Percentiles rank a stretch among this genome's conserved stretches.
Evolutionary conservation across 306 rosid genomes (phyloP).

Genomic region (Rosa chinensis): DNA sequence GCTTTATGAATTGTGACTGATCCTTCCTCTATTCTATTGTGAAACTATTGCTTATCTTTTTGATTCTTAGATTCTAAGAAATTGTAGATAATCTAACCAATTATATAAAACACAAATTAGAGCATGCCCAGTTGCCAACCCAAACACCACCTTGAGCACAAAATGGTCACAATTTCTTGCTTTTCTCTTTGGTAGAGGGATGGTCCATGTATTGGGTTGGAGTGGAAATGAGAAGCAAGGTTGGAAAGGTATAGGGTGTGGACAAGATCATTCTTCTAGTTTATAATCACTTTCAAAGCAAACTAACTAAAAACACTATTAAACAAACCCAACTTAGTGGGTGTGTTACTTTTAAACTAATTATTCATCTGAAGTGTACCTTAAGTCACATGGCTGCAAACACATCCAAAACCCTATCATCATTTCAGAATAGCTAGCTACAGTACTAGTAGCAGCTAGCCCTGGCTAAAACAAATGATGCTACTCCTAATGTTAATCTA

Average conservation of each 20-base stretch:
- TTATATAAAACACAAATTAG: conserved; percentile 19
- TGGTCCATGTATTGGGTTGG: conserved; percentile 59
- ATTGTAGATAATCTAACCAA: conserved; percentile 23
- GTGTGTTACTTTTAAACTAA: conserved; percentile 66
- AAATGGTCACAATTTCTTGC: not conserved
- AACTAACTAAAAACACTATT: conserved; percentile 41
- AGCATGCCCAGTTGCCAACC: conserved; percentile 45
- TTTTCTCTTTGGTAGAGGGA: conserved; percentile 22
- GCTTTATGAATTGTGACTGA: not conserved
- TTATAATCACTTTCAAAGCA: conserved; percentile 67
- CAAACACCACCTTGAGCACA: conserved; percentile 12
- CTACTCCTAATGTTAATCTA: not conserved
- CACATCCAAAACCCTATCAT: conserved; percentile 38
- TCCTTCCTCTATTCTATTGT: not conserved
- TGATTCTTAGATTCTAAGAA: conserved; percentile 59
- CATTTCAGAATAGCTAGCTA: conserved; percentile 27
- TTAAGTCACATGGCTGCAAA: conserved; percentile 58
- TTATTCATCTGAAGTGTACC: conserved; percentile 54
- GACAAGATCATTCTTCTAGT: conserved; percentile 35
- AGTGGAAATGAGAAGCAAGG: conserved; percentile 64
- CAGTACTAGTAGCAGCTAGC: not conserved
- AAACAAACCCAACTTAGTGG: conserved; percentile 53
- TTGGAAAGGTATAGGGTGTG: conserved; percentile 49
- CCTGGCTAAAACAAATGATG: conserved; percentile 22
- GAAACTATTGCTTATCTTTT: conserved; percentile 13